These are phyloP conservation scores for Irpex rosettiformis DNA, from an alignment of 1,284 basidiomycete species.

Conservation along the genomic window DNA sequence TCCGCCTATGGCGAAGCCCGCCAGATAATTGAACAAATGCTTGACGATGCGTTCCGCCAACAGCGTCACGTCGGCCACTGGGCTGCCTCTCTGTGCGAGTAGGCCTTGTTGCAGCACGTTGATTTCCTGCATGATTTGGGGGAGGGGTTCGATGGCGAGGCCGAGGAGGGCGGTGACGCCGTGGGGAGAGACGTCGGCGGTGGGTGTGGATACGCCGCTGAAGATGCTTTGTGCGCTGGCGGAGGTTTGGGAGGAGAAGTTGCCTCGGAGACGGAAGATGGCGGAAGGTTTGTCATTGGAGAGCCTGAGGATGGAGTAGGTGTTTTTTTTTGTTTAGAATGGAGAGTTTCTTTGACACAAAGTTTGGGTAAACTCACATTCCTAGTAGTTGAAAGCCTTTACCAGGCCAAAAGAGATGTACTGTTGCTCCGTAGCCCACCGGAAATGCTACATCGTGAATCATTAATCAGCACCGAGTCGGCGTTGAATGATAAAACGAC, in stretches of 20 bases:
- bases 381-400: slow-evolving; percentile 87
- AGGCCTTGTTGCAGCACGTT: slow-evolving; percentile 40
- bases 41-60: slow-evolving; percentile 68
- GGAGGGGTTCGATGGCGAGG: slow-evolving; percentile 65
- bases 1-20: slow-evolving; percentile 61
- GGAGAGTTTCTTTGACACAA: too few relatives aligned
- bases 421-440: slow-evolving; percentile 84
- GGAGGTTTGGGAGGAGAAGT: slow-evolving; percentile 48
- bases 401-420: slow-evolving; percentile 89
- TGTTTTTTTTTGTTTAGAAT: too few relatives aligned
- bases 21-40: slow-evolving; percentile 82
- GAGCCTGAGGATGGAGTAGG: slow-evolving; percentile 46
- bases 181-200: slow-evolving; percentile 27
- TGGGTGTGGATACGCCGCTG: slow-evolving; percentile 34
- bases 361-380: slow-evolving; percentile 69
- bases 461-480: too few relatives aligned
- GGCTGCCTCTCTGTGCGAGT: slow-evolving; percentile 13
- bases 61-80: slow-evolving; percentile 32
- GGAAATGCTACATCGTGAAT: slow-evolving; percentile 82
- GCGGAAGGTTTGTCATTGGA: slow-evolving; percentile 91
- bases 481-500: neutral
- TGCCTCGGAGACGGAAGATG: slow-evolving; percentile 82
- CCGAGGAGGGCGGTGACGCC: slow-evolving; percentile 71
- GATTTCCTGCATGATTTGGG: slow-evolving; percentile 53
- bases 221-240: slow-evolving; percentile 51